Evolutionary conservation across 1,139 yeast genomes (phyloP).

Genomic region (Blastobotrys proliferans): DNA sequence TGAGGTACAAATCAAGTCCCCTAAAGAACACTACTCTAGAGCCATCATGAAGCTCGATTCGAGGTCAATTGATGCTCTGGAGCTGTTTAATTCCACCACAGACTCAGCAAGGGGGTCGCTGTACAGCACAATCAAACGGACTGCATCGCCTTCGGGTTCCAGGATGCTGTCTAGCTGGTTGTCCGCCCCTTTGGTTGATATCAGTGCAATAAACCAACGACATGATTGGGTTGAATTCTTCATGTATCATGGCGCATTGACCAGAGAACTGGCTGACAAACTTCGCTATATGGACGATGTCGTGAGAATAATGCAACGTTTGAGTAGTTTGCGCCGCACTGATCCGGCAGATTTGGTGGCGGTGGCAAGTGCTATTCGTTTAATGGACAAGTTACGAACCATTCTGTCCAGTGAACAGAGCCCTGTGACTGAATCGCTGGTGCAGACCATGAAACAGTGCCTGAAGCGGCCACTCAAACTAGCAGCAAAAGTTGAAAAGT

Average conservation of each 20-base stretch:
- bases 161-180: constrained; percentile 77
- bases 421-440: constrained; percentile 6
- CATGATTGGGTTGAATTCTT: constrained; percentile 61
- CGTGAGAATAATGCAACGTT: constrained; percentile 51
- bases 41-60: constrained; percentile 74
- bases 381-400: constrained; percentile 25
- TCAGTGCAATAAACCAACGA: constrained; percentile 51
- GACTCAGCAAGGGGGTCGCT: constrained; percentile 64
- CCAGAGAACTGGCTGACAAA: constrained; percentile 32
- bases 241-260: constrained; percentile 39
- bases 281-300: constrained; percentile 45
- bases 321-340: constrained; percentile 40
- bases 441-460: constrained; percentile 8
- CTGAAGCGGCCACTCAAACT: constrained; percentile 13
- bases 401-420: constrained; percentile 1
- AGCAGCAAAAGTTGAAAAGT: constrained; percentile 18
- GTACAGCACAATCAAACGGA: constrained; percentile 60
- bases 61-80: constrained; percentile 77
- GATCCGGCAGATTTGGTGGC: constrained; percentile 44
- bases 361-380: constrained; percentile 40
- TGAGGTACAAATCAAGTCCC: constrained; percentile 47
- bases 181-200: constrained; percentile 68
- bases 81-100: constrained; percentile 58
- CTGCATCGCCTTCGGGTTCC: constrained; percentile 79
- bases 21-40: constrained; percentile 46